These are phyloP conservation scores for Tanacetum coccineum DNA, from an alignment of 129 eudicot species.

Conservation along the genomic window DNA sequence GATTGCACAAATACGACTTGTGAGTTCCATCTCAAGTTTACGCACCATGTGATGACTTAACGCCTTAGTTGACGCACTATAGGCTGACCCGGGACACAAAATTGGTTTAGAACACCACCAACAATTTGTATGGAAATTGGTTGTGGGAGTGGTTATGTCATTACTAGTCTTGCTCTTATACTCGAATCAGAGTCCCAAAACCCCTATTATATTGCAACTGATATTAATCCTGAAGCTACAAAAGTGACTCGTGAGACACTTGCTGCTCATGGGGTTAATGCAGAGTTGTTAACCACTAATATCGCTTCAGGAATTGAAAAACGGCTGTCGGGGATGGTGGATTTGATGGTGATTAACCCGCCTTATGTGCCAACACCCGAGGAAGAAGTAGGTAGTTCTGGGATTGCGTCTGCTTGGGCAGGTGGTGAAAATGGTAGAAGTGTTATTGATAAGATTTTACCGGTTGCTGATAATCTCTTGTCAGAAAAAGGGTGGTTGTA, in stretches of 20 bases:
- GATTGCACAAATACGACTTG: conserved; percentile 67
- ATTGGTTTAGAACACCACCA: conserved; percentile 48
- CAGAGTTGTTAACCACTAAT: conserved; percentile 54
- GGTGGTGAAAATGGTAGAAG: conserved; percentile 86
- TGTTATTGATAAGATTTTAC: conserved; percentile 75
- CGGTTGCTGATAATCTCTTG: conserved; percentile 67
- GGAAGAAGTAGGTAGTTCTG: conserved; percentile 68
- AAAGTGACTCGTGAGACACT: conserved; percentile 56
- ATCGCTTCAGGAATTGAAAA: conserved; percentile 68
- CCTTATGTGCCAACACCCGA: conserved; percentile 96
- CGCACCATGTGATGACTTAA: conserved; percentile 87
- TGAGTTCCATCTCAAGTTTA: conserved; percentile 86
- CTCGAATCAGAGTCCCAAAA: conserved; percentile 41
- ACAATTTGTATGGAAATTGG: conserved; percentile 75
- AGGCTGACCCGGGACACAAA: conserved; percentile 61
- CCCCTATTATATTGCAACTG: conserved; percentile 64
- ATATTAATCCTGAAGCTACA: conserved; percentile 65
- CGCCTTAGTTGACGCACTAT: conserved; percentile 68
- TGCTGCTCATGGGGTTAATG: conserved; percentile 73
- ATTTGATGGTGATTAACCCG: conserved; percentile 75
- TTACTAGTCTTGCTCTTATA: conserved; percentile 74
- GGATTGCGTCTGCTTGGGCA: conserved; percentile 79
- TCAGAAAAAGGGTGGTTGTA: conserved; percentile 84
- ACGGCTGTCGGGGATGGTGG: conserved; percentile 54
- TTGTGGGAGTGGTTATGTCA: conserved; percentile 82